Evolutionary conservation across 805 yeast genomes (phyloP).

Genomic region (Debaryomyces hansenii): DNA sequence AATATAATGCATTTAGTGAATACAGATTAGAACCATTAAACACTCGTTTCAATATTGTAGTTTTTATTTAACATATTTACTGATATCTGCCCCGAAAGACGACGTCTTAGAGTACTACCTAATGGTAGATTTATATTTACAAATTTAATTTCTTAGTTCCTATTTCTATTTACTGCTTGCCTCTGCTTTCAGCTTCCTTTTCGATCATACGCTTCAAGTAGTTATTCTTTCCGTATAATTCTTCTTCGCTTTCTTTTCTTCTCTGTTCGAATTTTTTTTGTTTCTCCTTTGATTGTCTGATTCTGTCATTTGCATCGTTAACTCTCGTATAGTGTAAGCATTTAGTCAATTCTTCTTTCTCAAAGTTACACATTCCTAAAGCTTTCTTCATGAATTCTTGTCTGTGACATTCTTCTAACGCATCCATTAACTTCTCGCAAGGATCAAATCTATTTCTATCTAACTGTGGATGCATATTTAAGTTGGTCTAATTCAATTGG

Average conservation of each 20-base stretch:
- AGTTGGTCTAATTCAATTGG: not conserved
- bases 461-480: constrained; percentile 45
- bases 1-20: constrained; percentile 15
- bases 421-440: constrained; percentile 80
- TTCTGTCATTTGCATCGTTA: constrained; percentile 57
- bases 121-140: too few species aligned
- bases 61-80: not conserved
- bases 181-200: constrained; percentile 18
- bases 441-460: constrained; percentile 46
- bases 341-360: constrained; percentile 72
- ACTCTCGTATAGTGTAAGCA: constrained; percentile 81
- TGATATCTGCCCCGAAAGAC: too few species aligned
- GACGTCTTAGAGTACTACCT: too few species aligned
- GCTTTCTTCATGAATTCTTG: constrained; percentile 66
- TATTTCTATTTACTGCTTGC: not conserved
- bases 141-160: not conserved
- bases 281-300: constrained; percentile 53
- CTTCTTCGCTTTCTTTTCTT: constrained; percentile 69
- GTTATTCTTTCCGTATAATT: constrained; percentile 73
- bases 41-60: not conserved
- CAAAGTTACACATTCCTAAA: constrained; percentile 81
- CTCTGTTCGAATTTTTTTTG: constrained; percentile 53
- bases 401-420: constrained; percentile 85
- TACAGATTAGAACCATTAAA: constrained; percentile 2
- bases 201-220: constrained; percentile 66